Conservation (phyloP, 1,139 yeast species). For the Candida glucosophila region DNA sequence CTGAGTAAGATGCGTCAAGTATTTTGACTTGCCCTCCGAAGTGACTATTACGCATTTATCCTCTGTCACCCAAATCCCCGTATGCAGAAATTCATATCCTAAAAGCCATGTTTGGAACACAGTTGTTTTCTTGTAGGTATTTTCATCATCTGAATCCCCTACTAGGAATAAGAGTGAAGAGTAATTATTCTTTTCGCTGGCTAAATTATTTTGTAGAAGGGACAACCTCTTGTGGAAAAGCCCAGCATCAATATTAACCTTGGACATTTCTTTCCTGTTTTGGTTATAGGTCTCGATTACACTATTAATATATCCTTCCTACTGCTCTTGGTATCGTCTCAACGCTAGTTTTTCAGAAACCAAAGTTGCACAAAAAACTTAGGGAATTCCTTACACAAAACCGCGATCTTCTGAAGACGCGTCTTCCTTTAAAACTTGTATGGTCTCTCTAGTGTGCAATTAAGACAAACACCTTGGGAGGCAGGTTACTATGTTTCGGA, state of each 20-base stretch:
- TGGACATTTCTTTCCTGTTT: conserved; percentile 21
- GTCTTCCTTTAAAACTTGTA: no score
- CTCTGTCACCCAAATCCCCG: conserved; percentile 60
- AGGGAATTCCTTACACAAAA: no score
- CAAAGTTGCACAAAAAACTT: no score
- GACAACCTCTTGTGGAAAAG: conserved; percentile 35
- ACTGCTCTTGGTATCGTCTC: no score
- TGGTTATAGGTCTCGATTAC: no score
- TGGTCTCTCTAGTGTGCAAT: no score
- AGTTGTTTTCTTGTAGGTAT: conserved; percentile 85
- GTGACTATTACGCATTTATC: conserved; percentile 63
- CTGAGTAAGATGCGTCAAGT: conserved; percentile 48
- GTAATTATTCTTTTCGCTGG: conserved; percentile 30
- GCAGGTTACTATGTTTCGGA: conserved; percentile 87
- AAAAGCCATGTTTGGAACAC: conserved; percentile 86
- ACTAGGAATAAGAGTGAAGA: conserved; percentile 58
- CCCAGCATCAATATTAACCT: conserved; percentile 31
- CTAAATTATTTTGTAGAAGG: conserved; percentile 30
- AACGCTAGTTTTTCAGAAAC: no score
- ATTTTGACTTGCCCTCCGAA: conserved; percentile 80
- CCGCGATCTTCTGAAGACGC: no score
- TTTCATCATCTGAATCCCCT: conserved; percentile 75
- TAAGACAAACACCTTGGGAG: no score
- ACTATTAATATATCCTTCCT: no score
- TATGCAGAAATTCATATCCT: conserved; percentile 93